Evolutionary conservation across 2,329 filamentous ascomycete genomes (phyloP), one percentile per base, ranked within the genome.

Genomic region (Cytospora mali): DNA sequence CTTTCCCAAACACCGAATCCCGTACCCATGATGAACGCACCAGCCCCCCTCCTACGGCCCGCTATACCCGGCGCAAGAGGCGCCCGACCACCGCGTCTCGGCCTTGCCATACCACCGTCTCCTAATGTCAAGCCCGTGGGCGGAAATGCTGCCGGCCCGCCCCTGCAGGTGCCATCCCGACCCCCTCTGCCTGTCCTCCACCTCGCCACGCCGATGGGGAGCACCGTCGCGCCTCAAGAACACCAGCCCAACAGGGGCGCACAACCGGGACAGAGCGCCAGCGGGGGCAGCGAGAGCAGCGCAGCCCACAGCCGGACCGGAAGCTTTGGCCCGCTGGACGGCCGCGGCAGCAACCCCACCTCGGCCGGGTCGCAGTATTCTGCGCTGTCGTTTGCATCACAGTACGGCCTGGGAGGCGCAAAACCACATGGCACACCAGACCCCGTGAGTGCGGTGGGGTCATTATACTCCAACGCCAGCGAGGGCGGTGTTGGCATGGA

Each of bases 281-380:
- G 88, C 66, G 90, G 88, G 21, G 88, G 90, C 53, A 96, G 92
- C 74, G 91, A 95, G 74, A 88, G 87, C 71, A 94, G 91, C 71
- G 85, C 84, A 54, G 88, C 88, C 62, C 89, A 94, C 74, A 96
- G 92, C 66, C 84, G 92, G 71, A 91, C 91, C 21, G 92, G 91
- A 48, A 96, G 92, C 75, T 94, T 95, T 71, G 91, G 91, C 1
- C 86, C 87, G 61, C 75, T 90, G 51, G 91, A 95, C 71, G 88
- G 89, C 58, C 85, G 88, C 66, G 87, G 84, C 28, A 95, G 91
- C 75, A 92, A 92, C 60, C 92, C 93, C 35, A 91, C 89, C 6
- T 94, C 91, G 23, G 93, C 93, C 18, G 91, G 90, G n/a, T 95
- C 92, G 11, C 91, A 92, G 68, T 95, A 91, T 72, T 95, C 92